These are phyloP conservation scores for Aspergillus neoniger DNA, from an alignment of 2,329 filamentous ascomycete genomes.

Conservation along the genomic window DNA sequence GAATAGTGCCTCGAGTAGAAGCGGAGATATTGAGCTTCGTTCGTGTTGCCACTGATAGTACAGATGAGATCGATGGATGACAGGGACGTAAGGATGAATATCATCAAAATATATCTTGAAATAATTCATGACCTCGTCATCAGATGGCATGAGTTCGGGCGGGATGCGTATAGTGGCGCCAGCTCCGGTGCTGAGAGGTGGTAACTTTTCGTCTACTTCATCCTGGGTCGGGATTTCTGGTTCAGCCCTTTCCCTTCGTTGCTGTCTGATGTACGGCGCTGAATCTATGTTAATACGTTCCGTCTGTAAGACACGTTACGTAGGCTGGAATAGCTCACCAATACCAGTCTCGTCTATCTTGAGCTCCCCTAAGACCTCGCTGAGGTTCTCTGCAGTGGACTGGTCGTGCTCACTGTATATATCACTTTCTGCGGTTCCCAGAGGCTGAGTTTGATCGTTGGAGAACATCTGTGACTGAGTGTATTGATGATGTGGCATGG, in stretches of 20 bases:
- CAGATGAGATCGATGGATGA: constrained; percentile 78
- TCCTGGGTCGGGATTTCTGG: constrained; percentile 62
- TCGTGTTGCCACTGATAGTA: constrained; percentile 89
- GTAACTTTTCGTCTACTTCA: constrained; percentile 71
- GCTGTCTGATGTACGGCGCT: constrained; percentile 82
- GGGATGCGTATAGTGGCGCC: constrained; percentile 84
- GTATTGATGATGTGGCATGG: constrained; percentile 31
- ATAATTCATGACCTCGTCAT: constrained; percentile 77
- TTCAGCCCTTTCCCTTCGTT: constrained; percentile 53
- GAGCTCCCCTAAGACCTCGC: constrained; percentile 79
- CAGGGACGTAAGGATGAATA: constrained; percentile 89
- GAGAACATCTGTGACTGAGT: constrained; percentile 32
- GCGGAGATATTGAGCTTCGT: constrained; percentile 79
- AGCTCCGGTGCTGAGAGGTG: constrained; percentile 66
- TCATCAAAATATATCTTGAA: constrained; percentile 89
- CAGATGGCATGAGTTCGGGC: constrained; percentile 86
- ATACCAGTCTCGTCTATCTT: constrained; percentile 85
- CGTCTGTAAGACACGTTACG: background rate
- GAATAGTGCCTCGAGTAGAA: constrained; percentile 87
- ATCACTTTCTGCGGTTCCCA: constrained; percentile 43
- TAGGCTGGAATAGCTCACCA: constrained; percentile 58
- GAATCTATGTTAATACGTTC: constrained; percentile 14
- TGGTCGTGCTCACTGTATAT: constrained; percentile 62
- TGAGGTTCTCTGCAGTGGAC: constrained; percentile 70
- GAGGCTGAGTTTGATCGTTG: constrained; percentile 26